Evolutionary conservation across 2,329 filamentous ascomycete species (phyloP), one percentile per base, ranked within the genome.

Genomic region (Fusarium sp.): DNA sequence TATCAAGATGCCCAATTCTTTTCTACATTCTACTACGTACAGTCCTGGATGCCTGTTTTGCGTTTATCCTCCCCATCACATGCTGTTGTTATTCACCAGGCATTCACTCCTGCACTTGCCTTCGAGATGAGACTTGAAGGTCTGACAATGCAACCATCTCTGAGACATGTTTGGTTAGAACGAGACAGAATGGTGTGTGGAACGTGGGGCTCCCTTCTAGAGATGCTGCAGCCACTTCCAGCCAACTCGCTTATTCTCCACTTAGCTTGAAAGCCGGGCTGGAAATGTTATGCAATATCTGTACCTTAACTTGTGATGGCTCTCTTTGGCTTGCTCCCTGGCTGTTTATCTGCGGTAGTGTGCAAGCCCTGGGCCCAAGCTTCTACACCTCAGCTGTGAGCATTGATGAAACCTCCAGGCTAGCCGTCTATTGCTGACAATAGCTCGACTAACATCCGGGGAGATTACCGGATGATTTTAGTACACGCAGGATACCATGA

Each of bases 181-280:
- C 58, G 20, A 49, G 40, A 50, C 45, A 57, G 44, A 49, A 50
- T 53, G 66, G 44, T 59, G 70, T 65, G 64, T 69, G 51, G 59
- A 49, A 59, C 67, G 39, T 58, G 51, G 60, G 48, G 42, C 51
- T 52, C 42, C 26, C 34, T 49, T 44, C 57, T 43, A 52, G 48
- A 72, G 69, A 65, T 64, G 65, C 67, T 70, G 67, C 62, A 72
- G 68, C 62, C 62, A 63, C 56, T 68, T 64, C 68, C 58, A 72
- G 54, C 52, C 62, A 65, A 45, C 61, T 62, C 56, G 61, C 58
- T 50, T 42, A 21, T 47, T 56, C 34, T 56, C 65, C 67, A 72
- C 65, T 65, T 68, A 44, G 56, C 47, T 39, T 55, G 21, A 56
- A 47, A 55, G 34, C 58, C 57, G 52, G 57, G 56, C 55, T 51